A percentile compares a stretch with the other conserved stretches of the same genome.
Conservation (phyloP, 106 monocot species). For the Cymbidium sinense region DNA sequence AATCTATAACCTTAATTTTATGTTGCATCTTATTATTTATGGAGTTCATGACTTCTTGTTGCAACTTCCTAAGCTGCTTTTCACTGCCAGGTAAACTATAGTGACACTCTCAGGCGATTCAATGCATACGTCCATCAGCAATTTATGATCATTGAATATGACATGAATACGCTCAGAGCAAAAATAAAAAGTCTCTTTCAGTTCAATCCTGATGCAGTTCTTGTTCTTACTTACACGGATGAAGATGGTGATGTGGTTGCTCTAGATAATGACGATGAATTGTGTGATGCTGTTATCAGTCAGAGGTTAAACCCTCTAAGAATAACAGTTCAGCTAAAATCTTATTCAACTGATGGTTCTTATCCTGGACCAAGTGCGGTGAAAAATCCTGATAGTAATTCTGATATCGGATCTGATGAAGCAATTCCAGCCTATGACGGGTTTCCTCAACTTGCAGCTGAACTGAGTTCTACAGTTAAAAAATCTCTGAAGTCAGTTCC, state of each 20-base stretch:
- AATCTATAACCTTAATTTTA: too few relatives aligned
- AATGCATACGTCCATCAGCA: slow-evolving; percentile 28
- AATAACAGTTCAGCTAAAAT: slow-evolving; percentile 50
- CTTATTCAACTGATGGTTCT: slow-evolving; percentile 10
- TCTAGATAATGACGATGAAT: slow-evolving; percentile 69
- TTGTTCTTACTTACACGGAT: slow-evolving; percentile 75
- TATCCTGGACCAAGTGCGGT: neutral
- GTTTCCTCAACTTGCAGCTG: slow-evolving; percentile 4
- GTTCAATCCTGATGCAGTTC: slow-evolving; percentile 38
- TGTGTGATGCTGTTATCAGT: slow-evolving; percentile 65
- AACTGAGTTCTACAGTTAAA: slow-evolving; percentile 18
- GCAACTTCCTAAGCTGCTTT: neutral
- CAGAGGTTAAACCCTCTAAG: slow-evolving; percentile 77
- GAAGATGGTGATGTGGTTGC: slow-evolving; percentile 75
- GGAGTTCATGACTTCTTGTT: neutral
- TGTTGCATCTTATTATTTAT: too few relatives aligned
- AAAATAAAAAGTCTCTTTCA: slow-evolving; percentile 60
- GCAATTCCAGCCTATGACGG: neutral
- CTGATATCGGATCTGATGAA: neutral
- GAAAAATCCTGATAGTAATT: neutral
- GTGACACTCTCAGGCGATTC: slow-evolving; percentile 63
- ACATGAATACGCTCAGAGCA: slow-evolving; percentile 36
- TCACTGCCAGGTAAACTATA: slow-evolving; percentile 65
- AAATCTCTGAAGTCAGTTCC: slow-evolving; percentile 39
- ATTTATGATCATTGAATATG: too few relatives aligned